Evolutionary conservation across 257 asterid genomes (phyloP), one percentile per base, ranked within the genome.

Genomic region (Scutellaria minor): DNA sequence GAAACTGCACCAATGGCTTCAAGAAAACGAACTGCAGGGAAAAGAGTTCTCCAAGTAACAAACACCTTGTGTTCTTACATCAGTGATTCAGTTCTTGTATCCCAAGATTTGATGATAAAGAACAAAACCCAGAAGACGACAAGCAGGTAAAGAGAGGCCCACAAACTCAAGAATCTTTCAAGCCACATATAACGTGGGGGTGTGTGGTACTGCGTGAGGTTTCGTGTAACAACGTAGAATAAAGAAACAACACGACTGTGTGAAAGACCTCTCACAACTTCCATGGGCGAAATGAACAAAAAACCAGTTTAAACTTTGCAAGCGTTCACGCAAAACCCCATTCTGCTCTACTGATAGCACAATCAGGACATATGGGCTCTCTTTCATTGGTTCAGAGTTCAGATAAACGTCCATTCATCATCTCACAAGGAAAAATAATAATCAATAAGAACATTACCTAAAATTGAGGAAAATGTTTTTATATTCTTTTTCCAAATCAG

Each of bases 201-300:
- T 62, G 76, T 47, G 65, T 24, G 42, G 53, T n/a, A 31, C 37
- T 31, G 66, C 10, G 70, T 68, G 56, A 54, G 27, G 47, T 46
- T 70, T 35, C 63, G 80, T 70, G 81, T 50, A 70, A 65, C 50
- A 57, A 24, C 6, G 60, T 12, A 27, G 50, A 45, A 10, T 61
- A 24, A 51, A 58, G 24, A 20, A 60, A 59, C 12, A 35, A 37
- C n/a, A 56, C 66, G 5, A 53, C 35, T 55, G 13, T 12, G 64
- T 11, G 2, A 18, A 31, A 15, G 58, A 48, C 27, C 46, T 22
- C 50, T 61, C 50, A 55, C 56, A 37, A 6, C 75, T 42, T 57
- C 82, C 74, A 66, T 71, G 27, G 53, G 44, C 27, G 70, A 40
- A 22, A 58, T 72, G 22, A 44, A 66, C 69, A n/a, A 42, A 60